Percentiles rank a stretch among this genome's conserved stretches.
phyloP scores from a whole-genome alignment of 2,329 filamentous ascomycete species.

The Fusarium anthophilum region DNA sequence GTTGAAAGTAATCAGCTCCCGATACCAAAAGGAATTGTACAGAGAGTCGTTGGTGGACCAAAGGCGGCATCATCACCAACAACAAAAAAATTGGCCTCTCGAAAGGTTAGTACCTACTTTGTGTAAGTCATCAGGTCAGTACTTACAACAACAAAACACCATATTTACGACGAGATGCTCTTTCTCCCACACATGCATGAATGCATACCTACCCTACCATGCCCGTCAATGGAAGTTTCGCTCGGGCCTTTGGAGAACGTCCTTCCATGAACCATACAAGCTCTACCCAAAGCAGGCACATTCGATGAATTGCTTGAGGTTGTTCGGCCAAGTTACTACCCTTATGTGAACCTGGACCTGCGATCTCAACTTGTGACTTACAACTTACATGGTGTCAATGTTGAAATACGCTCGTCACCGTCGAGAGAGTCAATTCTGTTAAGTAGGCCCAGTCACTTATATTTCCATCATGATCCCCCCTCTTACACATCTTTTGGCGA shows the following conservation, averaged over 20 bases:
- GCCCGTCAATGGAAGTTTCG: background rate
- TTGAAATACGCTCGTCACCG: background rate
- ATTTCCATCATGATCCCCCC: slow-evolving; percentile 11
- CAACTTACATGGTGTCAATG: background rate
- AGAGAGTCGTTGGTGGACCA: background rate
- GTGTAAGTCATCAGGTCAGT: background rate
- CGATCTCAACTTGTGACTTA: background rate
- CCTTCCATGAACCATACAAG: background rate
- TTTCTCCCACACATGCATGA: background rate
- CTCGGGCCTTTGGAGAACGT: background rate
- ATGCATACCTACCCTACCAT: background rate
- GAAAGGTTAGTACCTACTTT: too few relatives aligned
- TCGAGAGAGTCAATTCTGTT: background rate
- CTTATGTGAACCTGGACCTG: background rate
- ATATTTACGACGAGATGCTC: background rate
- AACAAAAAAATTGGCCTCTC: background rate
- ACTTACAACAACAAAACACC: background rate
- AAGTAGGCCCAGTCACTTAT: background rate
- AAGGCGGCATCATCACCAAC: background rate
- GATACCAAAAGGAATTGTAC: background rate
- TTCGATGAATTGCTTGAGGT: background rate
- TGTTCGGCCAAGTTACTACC: too few relatives aligned
- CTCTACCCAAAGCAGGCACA: background rate
- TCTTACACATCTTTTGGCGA: slow-evolving; percentile 7
- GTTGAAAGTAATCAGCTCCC: background rate